These are phyloP conservation scores for Aspergillus transmontanensis DNA, from an alignment of 2,329 filamentous ascomycete genomes.

Conservation along the genomic window DNA sequence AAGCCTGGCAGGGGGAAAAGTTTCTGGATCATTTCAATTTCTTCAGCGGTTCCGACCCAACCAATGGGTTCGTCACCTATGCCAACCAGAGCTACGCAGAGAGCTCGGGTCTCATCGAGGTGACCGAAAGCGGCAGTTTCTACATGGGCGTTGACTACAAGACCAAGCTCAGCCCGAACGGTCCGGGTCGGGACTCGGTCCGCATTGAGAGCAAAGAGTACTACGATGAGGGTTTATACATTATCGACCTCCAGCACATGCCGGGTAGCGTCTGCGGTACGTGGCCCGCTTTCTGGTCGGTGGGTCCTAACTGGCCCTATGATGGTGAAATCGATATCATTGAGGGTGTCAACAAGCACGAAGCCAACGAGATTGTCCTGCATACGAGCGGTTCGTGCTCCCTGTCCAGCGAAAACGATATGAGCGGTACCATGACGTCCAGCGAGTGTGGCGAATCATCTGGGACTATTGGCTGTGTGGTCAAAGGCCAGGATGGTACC, in stretches of 20 bases:
- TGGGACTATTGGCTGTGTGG: conserved; percentile 43
- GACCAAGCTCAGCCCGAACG: conserved; percentile 37
- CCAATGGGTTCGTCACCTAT: conserved; percentile 55
- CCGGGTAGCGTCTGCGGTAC: conserved; percentile 51
- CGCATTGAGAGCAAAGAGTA: conserved; percentile 48
- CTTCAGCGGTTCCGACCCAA: conserved; percentile 51
- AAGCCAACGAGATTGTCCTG: conserved; percentile 50
- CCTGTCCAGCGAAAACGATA: conserved; percentile 44
- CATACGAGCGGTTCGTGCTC: conserved; percentile 51
- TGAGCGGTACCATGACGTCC: conserved; percentile 53
- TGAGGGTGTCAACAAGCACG: conserved; percentile 53
- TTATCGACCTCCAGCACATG: conserved; percentile 53
- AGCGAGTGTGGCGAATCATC: conserved; percentile 51
- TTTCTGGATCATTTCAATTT: conserved; percentile 57
- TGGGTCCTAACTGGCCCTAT: conserved; percentile 44
- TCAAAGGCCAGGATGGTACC: conserved; percentile 41
- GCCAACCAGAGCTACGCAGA: conserved; percentile 44
- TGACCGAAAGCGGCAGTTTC: conserved; percentile 37
- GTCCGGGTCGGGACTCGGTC: conserved; percentile 46
- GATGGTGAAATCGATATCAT: conserved; percentile 56
- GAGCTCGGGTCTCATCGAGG: conserved; percentile 37
- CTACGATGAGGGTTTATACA: conserved; percentile 50
- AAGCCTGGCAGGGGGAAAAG: conserved; percentile 47
- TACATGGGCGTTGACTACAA: conserved; percentile 51
- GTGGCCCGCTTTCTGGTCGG: conserved; percentile 55